These are phyloP conservation scores for Asclepias syriaca DNA, from an alignment of 257 asterid genomes.

Conservation along the genomic window DNA sequence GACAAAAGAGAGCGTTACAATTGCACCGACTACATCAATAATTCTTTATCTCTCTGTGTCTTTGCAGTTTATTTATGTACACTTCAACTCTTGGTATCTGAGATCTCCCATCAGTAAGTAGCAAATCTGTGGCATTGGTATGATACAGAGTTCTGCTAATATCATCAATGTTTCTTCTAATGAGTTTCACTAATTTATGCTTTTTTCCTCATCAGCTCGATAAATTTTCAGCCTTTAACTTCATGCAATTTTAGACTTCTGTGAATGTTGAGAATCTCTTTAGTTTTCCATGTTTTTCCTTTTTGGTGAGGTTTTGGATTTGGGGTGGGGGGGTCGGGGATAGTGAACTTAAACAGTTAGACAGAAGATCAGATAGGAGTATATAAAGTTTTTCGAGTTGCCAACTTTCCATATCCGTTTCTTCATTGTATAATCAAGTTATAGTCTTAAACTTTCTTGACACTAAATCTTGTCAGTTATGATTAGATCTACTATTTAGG, in stretches of 20 bases:
- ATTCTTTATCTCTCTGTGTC: neutral
- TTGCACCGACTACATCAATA: conserved; percentile 4
- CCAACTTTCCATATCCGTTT: neutral
- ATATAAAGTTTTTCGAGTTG: neutral
- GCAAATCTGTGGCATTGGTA: conserved; percentile 2
- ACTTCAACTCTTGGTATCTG: neutral
- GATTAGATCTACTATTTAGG: neutral
- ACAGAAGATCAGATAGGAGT: neutral
- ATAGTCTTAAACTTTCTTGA: neutral
- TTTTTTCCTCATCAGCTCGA: neutral
- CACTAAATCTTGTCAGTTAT: neutral
- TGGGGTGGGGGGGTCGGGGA: too few species aligned
- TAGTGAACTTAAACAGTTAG: neutral
- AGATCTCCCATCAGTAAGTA: conserved; percentile 4
- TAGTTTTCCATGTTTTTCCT: neutral
- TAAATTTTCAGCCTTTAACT: neutral
- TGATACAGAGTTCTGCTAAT: neutral
- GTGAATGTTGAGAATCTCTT: neutral
- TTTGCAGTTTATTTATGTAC: neutral
- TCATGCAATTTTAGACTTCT: neutral
- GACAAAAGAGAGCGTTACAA: conserved; percentile 12
- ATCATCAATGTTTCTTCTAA: conserved; percentile 6
- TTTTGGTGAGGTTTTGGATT: neutral
- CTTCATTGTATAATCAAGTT: neutral
- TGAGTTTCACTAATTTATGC: neutral